Percentiles rank a stretch among this genome's conserved stretches.
Evolutionary conservation across 1,284 basidiomycete species (phyloP).

Genomic region (Sanghuangporus weigelae): DNA sequence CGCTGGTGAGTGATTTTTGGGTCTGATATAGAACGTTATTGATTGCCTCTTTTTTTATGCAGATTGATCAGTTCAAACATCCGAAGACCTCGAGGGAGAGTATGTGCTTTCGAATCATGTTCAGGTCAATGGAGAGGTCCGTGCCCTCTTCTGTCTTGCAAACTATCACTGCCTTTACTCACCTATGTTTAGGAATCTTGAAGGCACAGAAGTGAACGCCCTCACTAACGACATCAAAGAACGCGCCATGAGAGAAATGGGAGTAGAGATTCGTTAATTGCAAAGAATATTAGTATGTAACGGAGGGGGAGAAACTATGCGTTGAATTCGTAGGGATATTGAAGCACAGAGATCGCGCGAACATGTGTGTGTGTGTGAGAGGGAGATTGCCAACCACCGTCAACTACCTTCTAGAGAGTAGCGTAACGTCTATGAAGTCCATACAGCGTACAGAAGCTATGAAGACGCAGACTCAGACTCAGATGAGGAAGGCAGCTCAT

Average conservation of each 20-base stretch:
- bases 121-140: constrained; percentile 94
- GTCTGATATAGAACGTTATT: background rate
- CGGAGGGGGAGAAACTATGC: background rate
- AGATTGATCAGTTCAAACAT: constrained; percentile 93
- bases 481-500: too few species aligned
- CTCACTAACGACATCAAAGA: constrained; percentile 60
- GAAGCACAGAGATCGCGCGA: background rate
- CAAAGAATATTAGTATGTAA: constrained; percentile 23
- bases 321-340: background rate
- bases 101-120: constrained; percentile 89
- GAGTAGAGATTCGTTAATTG: constrained; percentile 73
- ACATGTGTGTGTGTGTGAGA: too few species aligned
- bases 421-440: too few species aligned
- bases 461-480: too few species aligned
- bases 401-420: too few species aligned
- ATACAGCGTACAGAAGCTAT: too few species aligned
- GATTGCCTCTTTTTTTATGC: background rate
- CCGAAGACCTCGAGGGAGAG: constrained; percentile 82
- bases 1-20: constrained; percentile 49
- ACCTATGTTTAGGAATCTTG: constrained; percentile 57
- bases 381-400: too few species aligned
- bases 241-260: constrained; percentile 51
- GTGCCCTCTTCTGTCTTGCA: constrained; percentile 19
- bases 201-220: constrained; percentile 85
- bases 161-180: background rate